Base-by-base conservation (phyloP, 805 yeast genomes). In the Candida ascalaphidarum region DNA sequence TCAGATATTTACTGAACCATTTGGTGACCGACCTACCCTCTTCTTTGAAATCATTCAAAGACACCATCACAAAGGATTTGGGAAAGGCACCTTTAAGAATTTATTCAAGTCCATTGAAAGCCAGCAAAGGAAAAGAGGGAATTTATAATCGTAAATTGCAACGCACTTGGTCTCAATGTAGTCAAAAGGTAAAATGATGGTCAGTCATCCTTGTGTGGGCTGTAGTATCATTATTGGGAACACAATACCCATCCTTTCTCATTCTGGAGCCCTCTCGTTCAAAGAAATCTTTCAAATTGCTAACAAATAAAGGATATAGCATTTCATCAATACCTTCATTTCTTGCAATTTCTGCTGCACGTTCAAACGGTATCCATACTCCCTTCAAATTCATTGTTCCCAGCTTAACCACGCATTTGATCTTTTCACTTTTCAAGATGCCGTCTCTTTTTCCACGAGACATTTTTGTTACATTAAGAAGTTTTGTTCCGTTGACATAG, bases 21-120 rank as follows among this genome's bases (percentile, higher is more conserved):
- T 81, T 11, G 69, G 71, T 36, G 88, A 78, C 43, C 63, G 94
- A 21, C 95, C 95, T 17, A 82, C 94, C 0, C 63, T 83, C 25
- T 84, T 84, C 46, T 59, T 84, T 38, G 95, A 84, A 50, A 68
- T 84, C 14, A 84, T 84, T 36, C 92, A 84, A 53, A 67, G 95
- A 35, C 63, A 68, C 41, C 79, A 81, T 43, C 88, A 81, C 48
- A 68, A 77, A 35, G 95, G 95, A 0, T 84, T 84, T 53, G 95
- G 95, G 1, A 85, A 85, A 27, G 95, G 95, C 2, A 84, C 86
- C 35, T 84, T 84, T 58, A 80, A 75, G 48, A 81, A 92, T 0
- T 57, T 85, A 21, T 84, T 81, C 46, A 88, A 83, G 46, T 72
- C 81, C 5, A 74, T 84, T 32, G 95, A 84, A 49, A 65, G 65